phyloP scores from a whole-genome alignment of 139 green algal species.

The Picochlorum sp. region DNA sequence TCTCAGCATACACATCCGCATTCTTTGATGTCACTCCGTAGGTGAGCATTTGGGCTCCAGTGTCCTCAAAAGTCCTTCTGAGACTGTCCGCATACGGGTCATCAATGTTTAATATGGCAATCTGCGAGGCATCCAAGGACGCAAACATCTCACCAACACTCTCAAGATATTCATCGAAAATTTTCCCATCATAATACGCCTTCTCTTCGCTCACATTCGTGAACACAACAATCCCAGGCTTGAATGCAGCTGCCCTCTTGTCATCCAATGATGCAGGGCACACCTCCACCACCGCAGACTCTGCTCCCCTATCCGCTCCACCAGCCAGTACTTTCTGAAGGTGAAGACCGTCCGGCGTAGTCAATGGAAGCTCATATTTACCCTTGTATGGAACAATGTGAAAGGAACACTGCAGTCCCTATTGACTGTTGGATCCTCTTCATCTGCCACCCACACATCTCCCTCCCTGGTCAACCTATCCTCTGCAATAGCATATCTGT shows the following conservation, averaged over 20 bases:
- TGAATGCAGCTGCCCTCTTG: slow-evolving; percentile 1
- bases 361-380: slow-evolving; percentile 48
- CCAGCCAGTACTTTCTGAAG: slow-evolving; percentile 70
- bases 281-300: slow-evolving; percentile 39
- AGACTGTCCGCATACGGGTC: slow-evolving; percentile 1
- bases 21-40: slow-evolving; percentile 35
- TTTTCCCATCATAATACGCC: slow-evolving; percentile 5
- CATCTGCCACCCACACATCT: slow-evolving; percentile 55
- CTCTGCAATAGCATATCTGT: slow-evolving; percentile 63
- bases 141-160: slow-evolving; percentile 50
- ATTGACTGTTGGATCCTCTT: slow-evolving; percentile 36
- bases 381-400: slow-evolving; percentile 63
- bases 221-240: slow-evolving; percentile 67
- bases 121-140: slow-evolving; percentile 45
- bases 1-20: slow-evolving; percentile 54
- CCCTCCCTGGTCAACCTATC: slow-evolving; percentile 57
- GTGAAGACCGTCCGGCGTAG: slow-evolving; percentile 53
- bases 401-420: slow-evolving; percentile 63
- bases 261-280: slow-evolving; percentile 23
- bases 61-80: neutral
- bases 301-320: slow-evolving; percentile 71
- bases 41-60: slow-evolving; percentile 52
- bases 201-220: slow-evolving; percentile 55
- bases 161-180: slow-evolving; percentile 17
- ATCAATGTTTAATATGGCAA: slow-evolving; percentile 87